These are phyloP conservation scores for Singerocomus inundabilis DNA, from an alignment of 1,284 basidiomycete genomes.

Conservation along the genomic window DNA sequence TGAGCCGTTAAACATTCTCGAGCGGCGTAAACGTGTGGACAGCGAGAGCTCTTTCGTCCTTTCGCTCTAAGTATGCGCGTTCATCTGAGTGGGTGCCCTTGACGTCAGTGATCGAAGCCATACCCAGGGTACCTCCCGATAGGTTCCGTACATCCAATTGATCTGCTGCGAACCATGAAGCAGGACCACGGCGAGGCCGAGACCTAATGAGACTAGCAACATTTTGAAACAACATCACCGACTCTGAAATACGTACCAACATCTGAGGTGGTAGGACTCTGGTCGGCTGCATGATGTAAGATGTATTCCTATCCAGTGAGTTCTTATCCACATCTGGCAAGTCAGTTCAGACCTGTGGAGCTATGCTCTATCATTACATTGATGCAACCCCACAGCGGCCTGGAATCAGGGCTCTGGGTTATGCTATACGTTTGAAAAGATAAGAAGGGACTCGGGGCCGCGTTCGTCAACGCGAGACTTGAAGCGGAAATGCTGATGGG, in stretches of 20 bases:
- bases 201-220: not conserved
- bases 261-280: conserved; percentile 1
- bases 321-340: not conserved
- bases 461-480: not conserved
- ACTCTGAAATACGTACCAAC: not conserved
- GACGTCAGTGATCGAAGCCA: not conserved
- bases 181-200: not conserved
- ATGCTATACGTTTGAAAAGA: conserved; percentile 9
- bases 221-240: not conserved
- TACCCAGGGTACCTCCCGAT: conserved; percentile 3
- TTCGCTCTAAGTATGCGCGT: not conserved
- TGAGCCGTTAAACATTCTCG: conserved; percentile 1
- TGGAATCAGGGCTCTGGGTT: conserved; percentile 16
- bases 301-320: not conserved
- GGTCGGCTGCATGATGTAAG: conserved; percentile 1
- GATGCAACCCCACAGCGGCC: conserved; percentile 8
- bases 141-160: not conserved
- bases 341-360: not conserved
- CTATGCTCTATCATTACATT: conserved; percentile 7
- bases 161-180: not conserved
- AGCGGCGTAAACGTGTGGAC: not conserved
- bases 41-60: not conserved
- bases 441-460: not conserved
- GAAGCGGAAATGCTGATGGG: not conserved
- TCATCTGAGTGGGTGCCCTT: not conserved